Conservation (phyloP, 495 filamentous ascomycete species). For the Xylaria palmicola region DNA sequence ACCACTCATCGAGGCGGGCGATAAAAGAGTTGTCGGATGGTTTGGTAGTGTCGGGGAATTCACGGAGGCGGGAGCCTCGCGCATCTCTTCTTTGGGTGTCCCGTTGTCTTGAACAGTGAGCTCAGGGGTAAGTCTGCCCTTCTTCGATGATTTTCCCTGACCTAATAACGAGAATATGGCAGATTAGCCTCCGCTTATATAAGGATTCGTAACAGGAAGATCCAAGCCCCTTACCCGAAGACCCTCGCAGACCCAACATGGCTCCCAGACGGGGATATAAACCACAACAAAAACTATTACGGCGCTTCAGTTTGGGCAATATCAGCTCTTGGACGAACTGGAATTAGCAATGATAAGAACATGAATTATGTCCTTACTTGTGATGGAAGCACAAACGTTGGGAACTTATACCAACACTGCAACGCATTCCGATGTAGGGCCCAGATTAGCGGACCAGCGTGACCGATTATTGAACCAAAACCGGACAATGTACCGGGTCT, state of each 20-base stretch:
- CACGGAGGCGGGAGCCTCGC: background rate
- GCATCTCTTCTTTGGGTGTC: background rate
- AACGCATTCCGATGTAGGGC: background rate
- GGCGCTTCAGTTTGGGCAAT: constrained; percentile 32
- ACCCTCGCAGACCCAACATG: background rate
- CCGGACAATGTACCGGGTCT: background rate
- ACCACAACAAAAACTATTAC: constrained; percentile 5
- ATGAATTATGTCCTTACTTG: background rate
- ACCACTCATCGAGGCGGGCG: background rate
- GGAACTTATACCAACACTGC: background rate
- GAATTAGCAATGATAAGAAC: background rate
- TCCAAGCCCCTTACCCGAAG: background rate
- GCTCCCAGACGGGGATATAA: background rate
- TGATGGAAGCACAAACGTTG: background rate
- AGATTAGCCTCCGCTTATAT: background rate
- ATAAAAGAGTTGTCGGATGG: background rate
- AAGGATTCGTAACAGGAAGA: background rate
- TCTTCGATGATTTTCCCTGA: background rate
- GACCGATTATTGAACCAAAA: background rate
- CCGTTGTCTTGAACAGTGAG: background rate
- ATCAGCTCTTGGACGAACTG: background rate
- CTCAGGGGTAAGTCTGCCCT: background rate
- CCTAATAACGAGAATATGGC: background rate
- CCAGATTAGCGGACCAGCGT: background rate
- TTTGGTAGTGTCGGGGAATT: background rate